Evolutionary conservation across 106 monocot genomes (phyloP), one percentile per base, ranked within the genome.

Genomic region (Dactylorhiza incarnata): DNA sequence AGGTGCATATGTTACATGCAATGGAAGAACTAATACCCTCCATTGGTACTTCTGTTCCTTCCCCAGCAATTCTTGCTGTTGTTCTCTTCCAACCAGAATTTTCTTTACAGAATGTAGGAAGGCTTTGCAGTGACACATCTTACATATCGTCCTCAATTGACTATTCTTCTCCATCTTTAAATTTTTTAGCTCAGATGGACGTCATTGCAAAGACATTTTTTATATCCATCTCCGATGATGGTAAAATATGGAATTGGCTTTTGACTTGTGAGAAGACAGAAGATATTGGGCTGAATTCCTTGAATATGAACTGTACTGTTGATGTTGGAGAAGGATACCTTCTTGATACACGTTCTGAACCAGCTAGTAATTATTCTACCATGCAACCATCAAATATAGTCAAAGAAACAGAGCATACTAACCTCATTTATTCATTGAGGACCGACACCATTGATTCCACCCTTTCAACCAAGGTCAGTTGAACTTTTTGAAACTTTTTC

Each of bases 241-340:
- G 99, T 47, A 99, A 86, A 82, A 79, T 99, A 72, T 99, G 99
- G 94, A 87, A 79, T 25, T 99, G 99, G 99, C 82, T 86, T 77
- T 45, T 99, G 22, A 82, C 71, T 80, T 80, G 81, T 89, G 83
- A 86, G 48, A 82, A 80, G 54, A 69, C 58, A 48, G 74, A 76
- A 75, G 68, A 47, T 78, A 45, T 61, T 73, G 56, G 20, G 15
- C 55, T 51, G 52, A 17, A 45, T 79, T 49, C 54, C 44, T 56
- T 71, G 17, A 68, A 77, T 45, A 67, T 77, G 73, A 29, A 65
- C 65, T 65, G 70, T 55, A 43, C 9, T 65, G 49, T 66, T 83
- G 81, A 80, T n/a, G 67, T 26, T 24, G 44, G 45, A 76, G 78
- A 67, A 81, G 78, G 78, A 61, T 48, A 47, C 11, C 16, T 37